Evolutionary conservation across 208 protist genomes (phyloP).

Genomic region (Leishmania gerbilli): DNA sequence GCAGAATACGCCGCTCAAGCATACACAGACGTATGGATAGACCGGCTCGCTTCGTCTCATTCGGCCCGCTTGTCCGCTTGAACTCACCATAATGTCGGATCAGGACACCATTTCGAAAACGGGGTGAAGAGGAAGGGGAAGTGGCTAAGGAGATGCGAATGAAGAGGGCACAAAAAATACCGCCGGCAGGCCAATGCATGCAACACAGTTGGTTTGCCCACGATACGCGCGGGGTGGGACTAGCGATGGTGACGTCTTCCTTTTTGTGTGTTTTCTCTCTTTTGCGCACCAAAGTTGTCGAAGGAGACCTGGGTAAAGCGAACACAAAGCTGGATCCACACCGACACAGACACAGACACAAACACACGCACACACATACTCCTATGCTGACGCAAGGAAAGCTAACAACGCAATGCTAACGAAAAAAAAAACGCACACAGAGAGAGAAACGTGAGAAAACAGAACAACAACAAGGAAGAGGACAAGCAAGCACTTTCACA

Average conservation of each 20-base stretch:
- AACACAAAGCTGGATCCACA: not conserved
- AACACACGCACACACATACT: too few species aligned
- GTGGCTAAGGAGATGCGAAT: too few species aligned
- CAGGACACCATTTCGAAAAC: not conserved
- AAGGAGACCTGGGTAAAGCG: not conserved
- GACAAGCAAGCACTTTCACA: not conserved
- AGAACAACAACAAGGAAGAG: not conserved
- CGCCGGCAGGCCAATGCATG: not conserved
- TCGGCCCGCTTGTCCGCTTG: not conserved
- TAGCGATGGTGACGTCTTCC: not conserved
- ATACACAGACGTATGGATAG: not conserved
- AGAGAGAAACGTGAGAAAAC: conserved; percentile 9
- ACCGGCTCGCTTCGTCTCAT: not conserved
- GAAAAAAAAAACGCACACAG: conserved; percentile 4
- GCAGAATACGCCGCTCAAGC: not conserved
- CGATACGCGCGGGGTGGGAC: not conserved
- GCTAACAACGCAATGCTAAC: not conserved
- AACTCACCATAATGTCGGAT: not conserved
- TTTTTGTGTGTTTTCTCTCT: not conserved
- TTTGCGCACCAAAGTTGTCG: not conserved
- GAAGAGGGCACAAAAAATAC: not conserved
- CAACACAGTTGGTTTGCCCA: not conserved
- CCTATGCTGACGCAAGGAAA: too few species aligned
- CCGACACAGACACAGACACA: not conserved
- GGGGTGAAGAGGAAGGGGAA: not conserved